Base-by-base conservation (phyloP, 768 basidiomycete species). In the Artomyces pyxidatus region DNA sequence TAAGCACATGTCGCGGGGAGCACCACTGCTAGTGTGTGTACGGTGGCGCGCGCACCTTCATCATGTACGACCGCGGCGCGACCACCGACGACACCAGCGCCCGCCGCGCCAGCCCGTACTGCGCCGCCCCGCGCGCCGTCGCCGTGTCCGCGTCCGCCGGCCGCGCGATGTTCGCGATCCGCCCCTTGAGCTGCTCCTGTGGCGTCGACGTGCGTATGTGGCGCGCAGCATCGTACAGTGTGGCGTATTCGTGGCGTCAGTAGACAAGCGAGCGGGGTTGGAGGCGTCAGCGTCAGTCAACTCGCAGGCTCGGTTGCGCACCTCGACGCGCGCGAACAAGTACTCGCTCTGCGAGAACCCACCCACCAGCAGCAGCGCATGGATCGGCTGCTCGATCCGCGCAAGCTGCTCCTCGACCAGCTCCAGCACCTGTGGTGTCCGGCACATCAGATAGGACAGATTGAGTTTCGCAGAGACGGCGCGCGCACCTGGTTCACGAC, bases 311-410 rank as follows among this genome's bases (percentile, higher is more conserved):
- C n/a, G n/a, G n/a, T n/a, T n/a, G n/a, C 77, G 52, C 45, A 83
- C 87, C 73, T 89, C 76, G 35, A 92, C 83, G 53, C 80, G 77
- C 59, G 78, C 74, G 68, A 85, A 88, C 55, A 92, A 71, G 65
- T 94, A 92, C 62, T 88, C 83, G 64, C 85, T 85, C 6, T 83
- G 87, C 42, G 84, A 84, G 65, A 94, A 94, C 47, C 90, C 90
- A 66, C 90, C 90, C 62, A 94, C 89, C 59, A 93, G 79, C 56
- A 94, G 77, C 45, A 94, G 68, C 8, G 89, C 90, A 72, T 92
- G 81, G 61, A 92, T 78, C 40, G 71, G 71, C 60, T 86, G 83
- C 61, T 84, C 76, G 45, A 84, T 72, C 62, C 74, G 78, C 53
- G 68, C 68, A 44, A 80, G 70, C 65, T 91, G 89, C 19, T 83